Conservation (phyloP, 2,329 filamentous ascomycete genomes). For the Sporothrix brasiliensis region DNA sequence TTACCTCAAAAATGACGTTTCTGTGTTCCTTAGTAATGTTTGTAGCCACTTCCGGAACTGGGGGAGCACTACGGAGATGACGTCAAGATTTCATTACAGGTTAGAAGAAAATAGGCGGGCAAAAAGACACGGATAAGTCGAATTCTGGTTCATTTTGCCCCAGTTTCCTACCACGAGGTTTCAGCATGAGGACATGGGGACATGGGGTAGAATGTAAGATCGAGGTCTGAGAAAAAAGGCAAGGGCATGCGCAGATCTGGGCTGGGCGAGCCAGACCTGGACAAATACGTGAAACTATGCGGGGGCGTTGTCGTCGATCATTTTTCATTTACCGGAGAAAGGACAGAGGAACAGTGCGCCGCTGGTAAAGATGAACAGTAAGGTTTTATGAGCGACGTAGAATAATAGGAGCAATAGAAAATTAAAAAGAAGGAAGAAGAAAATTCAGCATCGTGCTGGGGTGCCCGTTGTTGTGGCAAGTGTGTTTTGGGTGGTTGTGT, state of each 20-base stretch:
- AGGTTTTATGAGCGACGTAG: no score
- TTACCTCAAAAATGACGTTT: no score
- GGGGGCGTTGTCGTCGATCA: background rate
- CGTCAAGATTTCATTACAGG: no score
- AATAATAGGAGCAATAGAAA: background rate
- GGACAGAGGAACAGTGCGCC: background rate
- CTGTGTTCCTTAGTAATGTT: no score
- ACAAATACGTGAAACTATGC: background rate
- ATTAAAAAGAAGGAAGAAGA: background rate
- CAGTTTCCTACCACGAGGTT: background rate
- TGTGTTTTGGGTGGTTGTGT: background rate
- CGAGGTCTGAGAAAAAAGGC: background rate
- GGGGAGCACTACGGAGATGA: no score
- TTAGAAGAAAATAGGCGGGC: no score
- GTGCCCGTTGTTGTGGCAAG: background rate
- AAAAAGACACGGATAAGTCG: no score
- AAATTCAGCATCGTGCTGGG: background rate
- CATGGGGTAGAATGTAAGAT: background rate
- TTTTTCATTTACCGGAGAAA: background rate
- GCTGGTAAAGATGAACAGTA: background rate
- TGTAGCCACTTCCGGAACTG: no score
- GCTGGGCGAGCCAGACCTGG: background rate
- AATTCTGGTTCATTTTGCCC: background rate
- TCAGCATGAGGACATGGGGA: background rate
- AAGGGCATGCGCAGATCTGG: background rate